Evolutionary conservation across 2,329 filamentous ascomycete species (phyloP).

Genomic region (Magnaporthiopsis poae): DNA sequence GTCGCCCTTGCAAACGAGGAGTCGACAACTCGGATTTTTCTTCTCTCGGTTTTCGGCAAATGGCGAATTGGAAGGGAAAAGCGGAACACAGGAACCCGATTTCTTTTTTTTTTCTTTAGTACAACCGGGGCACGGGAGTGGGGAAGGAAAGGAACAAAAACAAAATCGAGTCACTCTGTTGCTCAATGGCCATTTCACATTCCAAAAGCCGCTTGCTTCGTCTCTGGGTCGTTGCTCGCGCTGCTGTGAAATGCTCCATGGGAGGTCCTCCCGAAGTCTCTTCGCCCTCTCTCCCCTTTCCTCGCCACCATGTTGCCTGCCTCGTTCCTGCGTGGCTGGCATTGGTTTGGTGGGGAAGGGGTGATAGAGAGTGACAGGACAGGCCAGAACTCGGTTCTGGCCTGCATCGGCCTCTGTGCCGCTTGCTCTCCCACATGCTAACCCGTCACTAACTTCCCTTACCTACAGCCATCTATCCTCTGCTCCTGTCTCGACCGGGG

Average conservation of each 20-base stretch:
- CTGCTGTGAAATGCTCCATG: conserved; percentile 62
- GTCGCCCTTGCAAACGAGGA: background rate
- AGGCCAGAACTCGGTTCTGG: background rate
- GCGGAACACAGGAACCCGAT: conserved; percentile 5
- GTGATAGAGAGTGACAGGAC: background rate
- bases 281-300: background rate
- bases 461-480: background rate
- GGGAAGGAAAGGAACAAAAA: conserved; percentile 27
- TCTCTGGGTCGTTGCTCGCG: conserved; percentile 13
- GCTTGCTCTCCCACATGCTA: background rate
- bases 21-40: conserved; percentile 4
- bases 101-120: conserved; percentile 1
- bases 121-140: conserved; percentile 12
- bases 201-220: conserved; percentile 17
- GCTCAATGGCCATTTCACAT: conserved; percentile 67
- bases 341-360: background rate
- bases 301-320: conserved; percentile 4
- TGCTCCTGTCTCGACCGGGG: no score
- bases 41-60: conserved; percentile 1
- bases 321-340: background rate
- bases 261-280: conserved; percentile 63
- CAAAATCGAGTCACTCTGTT: conserved; percentile 25
- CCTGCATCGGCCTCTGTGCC: background rate
- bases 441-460: background rate
- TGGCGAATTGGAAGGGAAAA: background rate